A percentile compares a stretch with the other conserved stretches of the same genome.
phyloP scores from a whole-genome alignment of 2,329 filamentous ascomycete species.

The Calonectria pseudoreteaudii region DNA sequence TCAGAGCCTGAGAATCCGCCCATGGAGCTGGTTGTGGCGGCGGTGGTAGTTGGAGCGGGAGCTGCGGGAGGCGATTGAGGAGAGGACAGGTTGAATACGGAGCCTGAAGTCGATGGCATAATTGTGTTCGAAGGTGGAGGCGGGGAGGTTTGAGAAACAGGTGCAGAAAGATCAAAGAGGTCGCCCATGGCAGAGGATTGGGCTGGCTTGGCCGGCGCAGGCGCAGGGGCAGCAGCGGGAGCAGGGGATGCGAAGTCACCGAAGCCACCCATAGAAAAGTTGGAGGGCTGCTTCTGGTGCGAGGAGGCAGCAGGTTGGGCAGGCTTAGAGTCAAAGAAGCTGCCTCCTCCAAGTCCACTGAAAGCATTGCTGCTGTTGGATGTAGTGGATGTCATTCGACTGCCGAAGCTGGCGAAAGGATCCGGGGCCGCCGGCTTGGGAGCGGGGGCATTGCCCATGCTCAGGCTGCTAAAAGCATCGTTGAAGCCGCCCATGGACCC shows the following conservation, averaged over 20 bases:
- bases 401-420: conserved; percentile 73
- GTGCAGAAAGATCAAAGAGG: conserved; percentile 80
- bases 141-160: conserved; percentile 60
- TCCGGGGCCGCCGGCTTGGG: conserved; percentile 58
- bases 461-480: conserved; percentile 74
- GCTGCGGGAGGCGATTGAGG: conserved; percentile 60
- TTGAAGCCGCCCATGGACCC: conserved; percentile 73
- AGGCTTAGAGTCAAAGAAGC: conserved; percentile 85
- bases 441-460: conserved; percentile 54
- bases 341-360: conserved; percentile 73
- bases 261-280: conserved; percentile 75
- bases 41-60: conserved; percentile 51
- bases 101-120: conserved; percentile 60
- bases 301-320: conserved; percentile 64
- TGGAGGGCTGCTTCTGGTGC: conserved; percentile 65
- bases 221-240: conserved; percentile 47
- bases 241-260: conserved; percentile 67
- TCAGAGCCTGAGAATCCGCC: conserved; percentile 67
- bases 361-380: conserved; percentile 54
- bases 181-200: conserved; percentile 75
- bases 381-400: conserved; percentile 47
- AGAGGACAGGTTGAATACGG: conserved; percentile 85
- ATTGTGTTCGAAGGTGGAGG: conserved; percentile 51
- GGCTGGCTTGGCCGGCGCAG: conserved; percentile 54
- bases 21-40: conserved; percentile 49